Percentiles rank a stretch among this genome's conserved stretches.
Evolutionary conservation across 768 basidiomycete species (phyloP).

Genomic region (Suillus subluteus): DNA sequence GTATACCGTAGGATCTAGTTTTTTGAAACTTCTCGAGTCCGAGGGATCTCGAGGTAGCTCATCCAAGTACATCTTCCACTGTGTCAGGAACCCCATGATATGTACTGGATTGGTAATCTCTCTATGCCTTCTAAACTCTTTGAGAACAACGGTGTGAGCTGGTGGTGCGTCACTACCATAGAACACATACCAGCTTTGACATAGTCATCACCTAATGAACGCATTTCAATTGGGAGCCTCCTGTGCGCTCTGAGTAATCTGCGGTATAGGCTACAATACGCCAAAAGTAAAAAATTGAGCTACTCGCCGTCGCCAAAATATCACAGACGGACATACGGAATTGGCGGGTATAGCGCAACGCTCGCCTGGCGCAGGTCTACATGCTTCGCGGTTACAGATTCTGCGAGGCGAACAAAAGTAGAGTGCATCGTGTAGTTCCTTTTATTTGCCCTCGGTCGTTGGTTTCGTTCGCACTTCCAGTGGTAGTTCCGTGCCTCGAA

Average conservation of each 20-base stretch:
- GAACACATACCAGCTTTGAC: slow-evolving; percentile 67
- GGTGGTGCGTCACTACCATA: background rate
- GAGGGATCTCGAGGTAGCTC: slow-evolving; percentile 51
- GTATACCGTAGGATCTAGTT: slow-evolving; percentile 67
- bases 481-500: background rate
- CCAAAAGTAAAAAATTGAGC: slow-evolving; percentile 3
- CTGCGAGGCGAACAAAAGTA: slow-evolving; percentile 25
- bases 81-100: slow-evolving; percentile 92
- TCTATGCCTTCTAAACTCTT: slow-evolving; percentile 88
- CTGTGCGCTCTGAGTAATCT: slow-evolving; percentile 81
- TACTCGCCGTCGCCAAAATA: slow-evolving; percentile 6
- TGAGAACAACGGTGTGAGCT: slow-evolving; percentile 10
- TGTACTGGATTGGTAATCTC: slow-evolving; percentile 83
- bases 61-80: slow-evolving; percentile 95
- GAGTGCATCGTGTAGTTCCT: background rate
- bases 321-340: slow-evolving; percentile 59
- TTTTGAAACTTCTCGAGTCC: slow-evolving; percentile 57
- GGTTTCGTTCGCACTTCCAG: background rate
- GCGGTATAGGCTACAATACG: slow-evolving; percentile 68
- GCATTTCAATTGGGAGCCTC: slow-evolving; percentile 73
- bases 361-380: slow-evolving; percentile 66
- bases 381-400: slow-evolving; percentile 56
- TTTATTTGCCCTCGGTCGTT: background rate
- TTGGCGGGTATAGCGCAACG: slow-evolving; percentile 75
- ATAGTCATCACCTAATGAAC: slow-evolving; percentile 83